phyloP scores from a whole-genome alignment of 768 basidiomycete species.

The Pleurotus giganteus region DNA sequence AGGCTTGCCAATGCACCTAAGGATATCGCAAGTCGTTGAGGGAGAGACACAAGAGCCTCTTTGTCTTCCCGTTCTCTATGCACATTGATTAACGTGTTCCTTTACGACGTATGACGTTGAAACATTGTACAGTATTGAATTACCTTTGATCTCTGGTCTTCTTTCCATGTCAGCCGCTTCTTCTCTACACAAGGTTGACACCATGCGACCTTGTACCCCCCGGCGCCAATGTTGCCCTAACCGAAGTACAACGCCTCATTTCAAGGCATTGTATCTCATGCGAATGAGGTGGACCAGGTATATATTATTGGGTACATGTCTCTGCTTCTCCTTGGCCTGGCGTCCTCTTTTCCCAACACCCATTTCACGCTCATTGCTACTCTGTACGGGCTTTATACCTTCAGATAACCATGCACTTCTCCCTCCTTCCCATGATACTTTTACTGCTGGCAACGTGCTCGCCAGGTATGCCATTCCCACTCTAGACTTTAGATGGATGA shows the following conservation, averaged over 20 bases:
- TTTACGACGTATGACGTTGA: no score
- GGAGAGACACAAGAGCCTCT: not conserved
- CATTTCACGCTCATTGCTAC: not conserved
- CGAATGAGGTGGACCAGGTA: not conserved
- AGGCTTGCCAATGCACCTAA: conserved; percentile 31
- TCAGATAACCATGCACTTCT: not conserved
- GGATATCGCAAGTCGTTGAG: not conserved
- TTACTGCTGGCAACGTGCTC: no score
- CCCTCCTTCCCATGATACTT: no score
- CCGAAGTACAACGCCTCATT: not conserved
- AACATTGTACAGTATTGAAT: no score
- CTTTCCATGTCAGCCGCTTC: no score
- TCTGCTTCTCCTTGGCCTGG: not conserved
- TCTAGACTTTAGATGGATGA: no score
- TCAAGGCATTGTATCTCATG: not conserved
- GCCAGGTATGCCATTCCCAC: no score
- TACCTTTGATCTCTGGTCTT: no score
- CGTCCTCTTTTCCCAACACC: not conserved
- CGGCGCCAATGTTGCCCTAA: no score
- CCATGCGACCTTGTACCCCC: no score
- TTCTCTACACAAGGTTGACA: no score
- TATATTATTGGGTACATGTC: not conserved
- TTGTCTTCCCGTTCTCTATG: not conserved
- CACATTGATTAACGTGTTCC: no score
- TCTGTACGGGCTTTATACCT: not conserved